Evolutionary conservation across 345 rosid species (phyloP).

Genomic region (Citrus inodora): DNA sequence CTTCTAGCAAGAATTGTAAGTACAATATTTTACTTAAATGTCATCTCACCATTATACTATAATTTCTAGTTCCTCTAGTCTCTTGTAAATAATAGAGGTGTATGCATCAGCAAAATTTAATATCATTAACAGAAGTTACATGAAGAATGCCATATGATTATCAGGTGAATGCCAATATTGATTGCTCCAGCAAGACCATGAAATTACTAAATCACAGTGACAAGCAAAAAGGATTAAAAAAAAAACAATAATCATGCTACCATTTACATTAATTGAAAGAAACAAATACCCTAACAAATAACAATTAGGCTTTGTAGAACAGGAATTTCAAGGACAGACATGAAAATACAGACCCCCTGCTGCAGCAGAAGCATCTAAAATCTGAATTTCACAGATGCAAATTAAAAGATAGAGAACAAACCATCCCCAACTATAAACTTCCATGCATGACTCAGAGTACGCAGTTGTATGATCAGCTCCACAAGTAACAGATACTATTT

Average conservation of each 20-base stretch:
- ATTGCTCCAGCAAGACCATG: not conserved
- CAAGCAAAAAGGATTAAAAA: not conserved
- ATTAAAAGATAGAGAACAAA: slow-evolving; percentile 20
- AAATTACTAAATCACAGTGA: not conserved
- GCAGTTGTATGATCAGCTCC: slow-evolving; percentile 97
- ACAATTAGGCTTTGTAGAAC: not conserved
- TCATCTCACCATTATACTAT: not conserved
- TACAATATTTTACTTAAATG: not conserved
- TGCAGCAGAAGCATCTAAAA: not conserved
- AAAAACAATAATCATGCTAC: not conserved
- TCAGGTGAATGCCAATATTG: not conserved
- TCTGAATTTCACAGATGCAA: not conserved
- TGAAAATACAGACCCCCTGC: not conserved
- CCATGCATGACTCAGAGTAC: slow-evolving; percentile 53
- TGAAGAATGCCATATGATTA: not conserved
- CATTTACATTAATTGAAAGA: not conserved
- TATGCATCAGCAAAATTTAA: not conserved
- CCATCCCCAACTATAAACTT: slow-evolving; percentile 97
- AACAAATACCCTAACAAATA: not conserved
- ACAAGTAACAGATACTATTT: slow-evolving; percentile 65
- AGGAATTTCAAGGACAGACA: not conserved
- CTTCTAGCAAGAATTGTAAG: not conserved
- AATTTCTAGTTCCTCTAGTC: not conserved
- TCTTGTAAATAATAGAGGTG: not conserved
- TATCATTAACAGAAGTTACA: not conserved